Percentiles rank a stretch among this genome's conserved stretches.
Conservation (phyloP, 2,329 filamentous ascomycete genomes). For the Bipolaris oryzae region DNA sequence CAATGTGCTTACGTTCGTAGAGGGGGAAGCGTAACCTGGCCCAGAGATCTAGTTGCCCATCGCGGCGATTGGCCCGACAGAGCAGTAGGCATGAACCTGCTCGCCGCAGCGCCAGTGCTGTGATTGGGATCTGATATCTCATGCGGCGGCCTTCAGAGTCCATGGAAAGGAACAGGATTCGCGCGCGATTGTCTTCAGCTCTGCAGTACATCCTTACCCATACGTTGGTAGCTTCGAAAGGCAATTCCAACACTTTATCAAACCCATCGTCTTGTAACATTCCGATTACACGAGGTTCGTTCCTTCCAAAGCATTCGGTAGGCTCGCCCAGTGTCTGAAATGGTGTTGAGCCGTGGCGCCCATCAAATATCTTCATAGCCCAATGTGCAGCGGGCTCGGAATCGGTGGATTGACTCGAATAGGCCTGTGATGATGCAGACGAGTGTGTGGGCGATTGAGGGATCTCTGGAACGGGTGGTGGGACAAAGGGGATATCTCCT, state of each 20-base stretch:
- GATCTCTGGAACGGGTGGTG: slow-evolving; percentile 46
- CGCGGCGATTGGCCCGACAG: slow-evolving; percentile 47
- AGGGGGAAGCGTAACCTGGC: slow-evolving; percentile 60
- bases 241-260: slow-evolving; percentile 49
- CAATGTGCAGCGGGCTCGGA: slow-evolving; percentile 49
- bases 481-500: slow-evolving; percentile 42
- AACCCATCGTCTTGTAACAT: slow-evolving; percentile 49
- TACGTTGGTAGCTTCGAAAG: slow-evolving; percentile 56
- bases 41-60: slow-evolving; percentile 57
- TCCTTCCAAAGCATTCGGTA: slow-evolving; percentile 45
- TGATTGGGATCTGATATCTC: slow-evolving; percentile 58
- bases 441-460: slow-evolving; percentile 52
- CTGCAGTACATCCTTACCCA: slow-evolving; percentile 60
- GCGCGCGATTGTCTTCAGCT: slow-evolving; percentile 57
- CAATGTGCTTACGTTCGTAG: slow-evolving; percentile 57
- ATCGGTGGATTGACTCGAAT: slow-evolving; percentile 45
- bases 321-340: slow-evolving; percentile 43
- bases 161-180: slow-evolving; percentile 60
- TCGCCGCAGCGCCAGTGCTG: slow-evolving; percentile 53
- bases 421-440: slow-evolving; percentile 51
- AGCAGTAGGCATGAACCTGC: slow-evolving; percentile 51
- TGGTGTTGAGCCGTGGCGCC: slow-evolving; percentile 46
- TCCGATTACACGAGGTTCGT: slow-evolving; percentile 44
- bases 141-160: slow-evolving; percentile 50
- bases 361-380: slow-evolving; percentile 54